phyloP scores from a whole-genome alignment of 2,329 filamentous ascomycete species.

The Colletotrichum lini region DNA sequence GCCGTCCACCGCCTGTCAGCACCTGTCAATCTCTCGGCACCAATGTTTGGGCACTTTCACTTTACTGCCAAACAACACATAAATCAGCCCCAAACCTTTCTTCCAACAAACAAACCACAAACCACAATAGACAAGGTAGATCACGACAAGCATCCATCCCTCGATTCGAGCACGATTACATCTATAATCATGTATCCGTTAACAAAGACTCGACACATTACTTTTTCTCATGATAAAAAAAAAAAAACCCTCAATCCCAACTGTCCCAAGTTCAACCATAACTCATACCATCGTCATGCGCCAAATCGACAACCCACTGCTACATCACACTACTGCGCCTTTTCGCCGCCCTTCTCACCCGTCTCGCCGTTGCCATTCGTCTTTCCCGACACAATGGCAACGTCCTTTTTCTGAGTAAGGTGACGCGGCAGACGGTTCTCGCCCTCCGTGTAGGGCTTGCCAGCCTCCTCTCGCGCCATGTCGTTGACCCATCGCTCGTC shows the following conservation, averaged over 20 bases:
- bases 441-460: constrained; percentile 67
- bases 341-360: constrained; percentile 7
- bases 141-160: no score
- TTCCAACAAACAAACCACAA: no score
- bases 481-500: constrained; percentile 80
- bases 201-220: not conserved
- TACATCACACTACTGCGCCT: not conserved
- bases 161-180: constrained; percentile 1
- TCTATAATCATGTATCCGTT: constrained; percentile 18
- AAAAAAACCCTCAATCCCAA: no score
- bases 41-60: no score
- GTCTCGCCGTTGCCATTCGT: constrained; percentile 7
- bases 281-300: not conserved
- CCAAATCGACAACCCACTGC: no score
- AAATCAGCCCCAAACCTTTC: no score
- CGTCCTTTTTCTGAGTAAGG: constrained; percentile 54
- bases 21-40: no score
- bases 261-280: not conserved
- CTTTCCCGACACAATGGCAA: constrained; percentile 30
- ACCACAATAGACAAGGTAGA: no score
- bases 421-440: constrained; percentile 73
- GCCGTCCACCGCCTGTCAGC: no score
- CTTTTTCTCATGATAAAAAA: constrained; percentile 5
- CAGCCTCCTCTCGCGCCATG: constrained; percentile 77
- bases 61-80: no score